Conservation (phyloP, 2,329 filamentous ascomycete species). For the Paecilomyces fulvus region DNA sequence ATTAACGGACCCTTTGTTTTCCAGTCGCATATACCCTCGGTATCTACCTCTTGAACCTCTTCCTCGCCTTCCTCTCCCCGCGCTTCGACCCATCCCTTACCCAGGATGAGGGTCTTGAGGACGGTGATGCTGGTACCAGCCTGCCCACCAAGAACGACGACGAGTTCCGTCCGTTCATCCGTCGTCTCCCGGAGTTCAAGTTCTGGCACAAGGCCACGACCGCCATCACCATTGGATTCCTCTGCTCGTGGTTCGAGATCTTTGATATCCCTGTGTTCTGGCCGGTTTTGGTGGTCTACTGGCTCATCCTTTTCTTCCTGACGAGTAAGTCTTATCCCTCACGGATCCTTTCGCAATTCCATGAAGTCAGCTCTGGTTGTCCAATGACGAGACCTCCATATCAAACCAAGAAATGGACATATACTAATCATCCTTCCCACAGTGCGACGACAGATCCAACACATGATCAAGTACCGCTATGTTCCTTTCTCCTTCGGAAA, state of each 20-base stretch:
- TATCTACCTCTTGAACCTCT: constrained; percentile 97
- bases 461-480: constrained; percentile 99
- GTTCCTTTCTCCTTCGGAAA: constrained; percentile 91
- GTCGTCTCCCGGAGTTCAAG: constrained; percentile 96
- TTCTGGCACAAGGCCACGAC: constrained; percentile 97
- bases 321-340: constrained; percentile 61
- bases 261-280: constrained; percentile 99
- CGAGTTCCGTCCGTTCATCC: constrained; percentile 95
- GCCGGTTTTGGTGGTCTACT: constrained; percentile 97
- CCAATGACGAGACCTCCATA: constrained; percentile 8
- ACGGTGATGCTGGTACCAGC: constrained; percentile 63
- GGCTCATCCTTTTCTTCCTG: constrained; percentile 90
- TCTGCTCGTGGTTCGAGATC: constrained; percentile 85
- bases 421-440: constrained; percentile 2
- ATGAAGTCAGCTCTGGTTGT: not conserved
- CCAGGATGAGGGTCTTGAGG: constrained; percentile 92
- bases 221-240: constrained; percentile 71
- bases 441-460: constrained; percentile 99
- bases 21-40: constrained; percentile 92
- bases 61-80: constrained; percentile 94
- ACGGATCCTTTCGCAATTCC: no score
- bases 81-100: constrained; percentile 98
- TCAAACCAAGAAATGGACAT: not conserved
- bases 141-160: constrained; percentile 94
- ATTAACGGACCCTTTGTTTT: not conserved